Conservation (phyloP, 768 basidiomycete species). For the Suillus ampliporus region DNA sequence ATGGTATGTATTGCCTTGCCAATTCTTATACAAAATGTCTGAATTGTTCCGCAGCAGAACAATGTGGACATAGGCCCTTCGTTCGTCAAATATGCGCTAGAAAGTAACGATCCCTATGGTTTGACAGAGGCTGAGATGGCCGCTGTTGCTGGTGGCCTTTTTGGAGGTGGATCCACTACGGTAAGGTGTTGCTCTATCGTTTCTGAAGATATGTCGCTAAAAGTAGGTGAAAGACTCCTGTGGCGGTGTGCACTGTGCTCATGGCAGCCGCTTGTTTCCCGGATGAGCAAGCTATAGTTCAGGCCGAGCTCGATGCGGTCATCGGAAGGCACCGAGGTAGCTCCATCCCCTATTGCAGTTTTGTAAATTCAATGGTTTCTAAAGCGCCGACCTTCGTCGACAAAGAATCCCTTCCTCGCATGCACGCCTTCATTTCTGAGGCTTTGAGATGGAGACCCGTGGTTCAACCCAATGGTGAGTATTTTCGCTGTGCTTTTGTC, state of each 20-base stretch:
- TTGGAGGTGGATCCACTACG: conserved; percentile 48
- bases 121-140: conserved; percentile 42
- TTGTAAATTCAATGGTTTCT: not conserved
- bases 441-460: conserved; percentile 40
- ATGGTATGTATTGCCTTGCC: conserved; percentile 27
- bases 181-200: conserved; percentile 25
- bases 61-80: conserved; percentile 32
- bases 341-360: not conserved
- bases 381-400: conserved; percentile 45
- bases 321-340: conserved; percentile 45
- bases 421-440: conserved; percentile 44
- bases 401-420: conserved; percentile 36
- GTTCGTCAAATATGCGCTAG: conserved; percentile 44
- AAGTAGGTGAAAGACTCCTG: conserved; percentile 43
- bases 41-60: conserved; percentile 22
- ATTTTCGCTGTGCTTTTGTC: conserved; percentile 8
- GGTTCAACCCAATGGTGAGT: conserved; percentile 32
- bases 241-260: conserved; percentile 52
- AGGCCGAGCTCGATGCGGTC: conserved; percentile 56
- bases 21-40: not conserved
- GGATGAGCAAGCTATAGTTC: conserved; percentile 50
- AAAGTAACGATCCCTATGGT: conserved; percentile 38
- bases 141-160: conserved; percentile 48
- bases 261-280: conserved; percentile 59
- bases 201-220: not conserved